phyloP scores from a whole-genome alignment of 495 filamentous ascomycete genomes.

The Aspergillus conjunctus region DNA sequence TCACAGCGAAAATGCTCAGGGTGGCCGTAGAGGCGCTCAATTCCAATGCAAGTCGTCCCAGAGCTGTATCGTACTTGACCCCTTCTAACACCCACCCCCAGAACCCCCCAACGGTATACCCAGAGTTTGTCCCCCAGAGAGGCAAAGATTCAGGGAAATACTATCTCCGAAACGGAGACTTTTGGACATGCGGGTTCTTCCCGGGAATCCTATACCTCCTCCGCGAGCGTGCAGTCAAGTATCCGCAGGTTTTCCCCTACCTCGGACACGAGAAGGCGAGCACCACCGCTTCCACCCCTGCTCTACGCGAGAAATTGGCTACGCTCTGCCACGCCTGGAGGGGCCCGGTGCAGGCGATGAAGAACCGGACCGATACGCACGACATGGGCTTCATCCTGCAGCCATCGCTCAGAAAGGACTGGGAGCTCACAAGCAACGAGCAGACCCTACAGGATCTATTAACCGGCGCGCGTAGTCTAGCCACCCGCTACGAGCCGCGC shows the following conservation, averaged over 20 bases:
- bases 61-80: too few species aligned
- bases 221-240: conserved; percentile 14
- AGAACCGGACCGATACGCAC: conserved; percentile 38
- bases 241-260: conserved; percentile 12
- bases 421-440: conserved; percentile 36
- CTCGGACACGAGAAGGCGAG: not conserved
- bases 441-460: conserved; percentile 30
- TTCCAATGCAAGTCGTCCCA: conserved; percentile 8
- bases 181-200: conserved; percentile 26
- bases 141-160: not conserved
- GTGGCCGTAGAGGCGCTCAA: conserved; percentile 9
- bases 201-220: conserved; percentile 15
- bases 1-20: conserved; percentile 9
- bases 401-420: conserved; percentile 21
- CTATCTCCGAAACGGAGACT: conserved; percentile 10
- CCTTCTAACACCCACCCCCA: not conserved
- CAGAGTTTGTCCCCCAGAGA: conserved; percentile 13
- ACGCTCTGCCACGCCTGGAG: conserved; percentile 16
- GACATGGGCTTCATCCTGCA: conserved; percentile 47
- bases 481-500: conserved; percentile 33
- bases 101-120: conserved; percentile 11
- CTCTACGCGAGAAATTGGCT: conserved; percentile 3
- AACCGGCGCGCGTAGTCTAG: conserved; percentile 39
- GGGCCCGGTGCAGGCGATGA: conserved; percentile 9
- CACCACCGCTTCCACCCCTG: not conserved